phyloP scores from a whole-genome alignment of 495 filamentous ascomycete genomes.

The Aeminium ludgeri region DNA sequence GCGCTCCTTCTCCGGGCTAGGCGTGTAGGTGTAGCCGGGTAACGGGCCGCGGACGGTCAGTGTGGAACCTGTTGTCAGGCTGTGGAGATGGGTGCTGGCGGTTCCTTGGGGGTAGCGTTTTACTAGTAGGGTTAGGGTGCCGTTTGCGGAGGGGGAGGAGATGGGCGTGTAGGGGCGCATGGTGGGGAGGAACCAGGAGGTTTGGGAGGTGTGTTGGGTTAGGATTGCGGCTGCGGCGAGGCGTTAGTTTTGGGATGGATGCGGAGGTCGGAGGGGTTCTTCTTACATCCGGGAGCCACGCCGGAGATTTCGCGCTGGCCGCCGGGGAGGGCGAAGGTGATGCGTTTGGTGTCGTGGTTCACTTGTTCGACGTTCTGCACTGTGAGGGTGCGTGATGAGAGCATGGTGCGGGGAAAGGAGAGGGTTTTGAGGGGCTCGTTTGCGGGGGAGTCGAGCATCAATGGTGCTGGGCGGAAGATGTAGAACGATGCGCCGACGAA shows the following conservation, averaged over 20 bases:
- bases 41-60: slow-evolving; percentile 37
- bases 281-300: slow-evolving; percentile 5
- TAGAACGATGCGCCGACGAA: no score
- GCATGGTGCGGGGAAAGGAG: slow-evolving; percentile 11
- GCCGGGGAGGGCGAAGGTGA: slow-evolving; percentile 14
- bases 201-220: slow-evolving; percentile 10
- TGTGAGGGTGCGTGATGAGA: slow-evolving; percentile 8
- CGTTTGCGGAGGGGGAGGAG: slow-evolving; percentile 22
- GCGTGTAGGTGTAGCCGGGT: slow-evolving; percentile 35
- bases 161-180: slow-evolving; percentile 23
- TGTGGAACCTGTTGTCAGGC: slow-evolving; percentile 39
- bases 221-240: slow-evolving; percentile 12
- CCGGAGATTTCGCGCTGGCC: slow-evolving; percentile 9
- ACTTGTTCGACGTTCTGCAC: slow-evolving; percentile 10
- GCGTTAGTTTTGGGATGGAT: neutral
- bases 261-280: no score
- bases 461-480: no score
- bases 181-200: slow-evolving; percentile 11
- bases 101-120: slow-evolving; percentile 50
- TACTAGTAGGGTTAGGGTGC: slow-evolving; percentile 31
- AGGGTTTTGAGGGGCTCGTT: slow-evolving; percentile 5
- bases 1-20: slow-evolving; percentile 30
- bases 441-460: slow-evolving; percentile 9
- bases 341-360: slow-evolving; percentile 15
- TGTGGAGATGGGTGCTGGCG: slow-evolving; percentile 44